Evolutionary conservation across 495 filamentous ascomycete species (phyloP).

Genomic region (Xylaria scruposa): DNA sequence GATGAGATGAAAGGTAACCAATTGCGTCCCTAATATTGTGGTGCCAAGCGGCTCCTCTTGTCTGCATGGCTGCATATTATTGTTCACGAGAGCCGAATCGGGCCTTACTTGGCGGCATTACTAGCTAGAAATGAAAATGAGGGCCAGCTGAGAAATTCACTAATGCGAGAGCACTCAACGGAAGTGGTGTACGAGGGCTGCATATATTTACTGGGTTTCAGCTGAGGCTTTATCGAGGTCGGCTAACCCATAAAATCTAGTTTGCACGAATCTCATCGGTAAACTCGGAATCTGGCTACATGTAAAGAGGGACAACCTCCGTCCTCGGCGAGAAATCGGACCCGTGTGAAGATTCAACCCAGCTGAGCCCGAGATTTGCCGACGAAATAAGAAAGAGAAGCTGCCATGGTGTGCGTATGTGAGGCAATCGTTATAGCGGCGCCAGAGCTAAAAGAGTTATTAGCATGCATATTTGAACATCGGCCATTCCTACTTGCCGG

Average conservation of each 20-base stretch:
- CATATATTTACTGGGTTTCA: not conserved
- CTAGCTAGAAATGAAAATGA: not conserved
- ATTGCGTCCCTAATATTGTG: not conserved
- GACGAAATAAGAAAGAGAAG: not conserved
- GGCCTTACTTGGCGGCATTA: not conserved
- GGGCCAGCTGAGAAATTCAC: not conserved
- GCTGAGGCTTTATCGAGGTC: not conserved
- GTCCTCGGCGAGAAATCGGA: not conserved
- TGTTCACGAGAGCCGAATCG: not conserved
- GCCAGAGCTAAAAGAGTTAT: no score
- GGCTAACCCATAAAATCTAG: not conserved
- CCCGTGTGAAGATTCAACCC: not conserved
- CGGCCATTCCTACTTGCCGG: no score
- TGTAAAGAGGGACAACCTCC: not conserved
- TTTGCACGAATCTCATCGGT: not conserved
- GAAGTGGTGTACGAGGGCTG: not conserved
- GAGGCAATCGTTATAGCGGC: no score
- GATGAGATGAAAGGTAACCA: not conserved
- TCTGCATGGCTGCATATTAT: not conserved
- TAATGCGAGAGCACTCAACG: not conserved
- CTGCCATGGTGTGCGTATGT: no score
- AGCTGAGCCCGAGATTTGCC: not conserved
- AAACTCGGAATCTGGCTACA: no score
- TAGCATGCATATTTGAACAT: no score
- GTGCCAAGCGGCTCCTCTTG: not conserved